Evolutionary conservation across 129 eudicot species (phyloP).

Genomic region (Artemisia annua): DNA sequence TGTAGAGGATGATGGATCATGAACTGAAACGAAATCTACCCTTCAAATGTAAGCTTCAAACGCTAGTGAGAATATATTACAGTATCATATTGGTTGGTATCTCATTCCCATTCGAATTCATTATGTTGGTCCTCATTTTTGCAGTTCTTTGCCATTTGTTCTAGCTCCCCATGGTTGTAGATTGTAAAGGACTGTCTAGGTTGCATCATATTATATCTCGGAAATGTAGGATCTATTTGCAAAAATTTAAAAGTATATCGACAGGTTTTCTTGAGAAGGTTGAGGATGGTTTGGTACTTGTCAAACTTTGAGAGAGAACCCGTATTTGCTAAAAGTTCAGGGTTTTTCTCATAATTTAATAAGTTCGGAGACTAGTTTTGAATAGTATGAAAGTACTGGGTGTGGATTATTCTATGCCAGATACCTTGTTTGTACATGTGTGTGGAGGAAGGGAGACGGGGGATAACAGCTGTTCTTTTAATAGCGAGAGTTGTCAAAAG

Average conservation of each 20-base stretch:
- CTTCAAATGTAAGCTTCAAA: constrained; percentile 2
- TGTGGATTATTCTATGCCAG: too few species aligned
- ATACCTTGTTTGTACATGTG: too few species aligned
- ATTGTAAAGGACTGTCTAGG: neutral
- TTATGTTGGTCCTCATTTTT: neutral
- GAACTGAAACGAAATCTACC: neutral
- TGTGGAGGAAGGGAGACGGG: too few species aligned
- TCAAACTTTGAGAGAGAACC: neutral
- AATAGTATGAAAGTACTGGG: too few species aligned
- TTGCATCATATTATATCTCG: neutral
- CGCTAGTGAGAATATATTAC: neutral
- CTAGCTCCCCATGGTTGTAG: neutral
- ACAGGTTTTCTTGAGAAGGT: neutral
- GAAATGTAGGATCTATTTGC: neutral
- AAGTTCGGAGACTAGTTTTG: too few species aligned
- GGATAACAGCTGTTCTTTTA: too few species aligned
- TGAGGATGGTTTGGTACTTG: neutral
- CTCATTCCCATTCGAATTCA: neutral
- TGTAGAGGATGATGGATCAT: constrained; percentile 15
- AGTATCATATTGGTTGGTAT: neutral
- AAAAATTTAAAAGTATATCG: neutral
- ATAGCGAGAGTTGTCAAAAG: neutral
- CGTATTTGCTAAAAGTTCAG: neutral
- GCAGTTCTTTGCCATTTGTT: neutral
- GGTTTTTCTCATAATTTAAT: neutral